Conservation (phyloP, 2,329 filamentous ascomycete genomes). For the Pestalotiopsis sp. region DNA sequence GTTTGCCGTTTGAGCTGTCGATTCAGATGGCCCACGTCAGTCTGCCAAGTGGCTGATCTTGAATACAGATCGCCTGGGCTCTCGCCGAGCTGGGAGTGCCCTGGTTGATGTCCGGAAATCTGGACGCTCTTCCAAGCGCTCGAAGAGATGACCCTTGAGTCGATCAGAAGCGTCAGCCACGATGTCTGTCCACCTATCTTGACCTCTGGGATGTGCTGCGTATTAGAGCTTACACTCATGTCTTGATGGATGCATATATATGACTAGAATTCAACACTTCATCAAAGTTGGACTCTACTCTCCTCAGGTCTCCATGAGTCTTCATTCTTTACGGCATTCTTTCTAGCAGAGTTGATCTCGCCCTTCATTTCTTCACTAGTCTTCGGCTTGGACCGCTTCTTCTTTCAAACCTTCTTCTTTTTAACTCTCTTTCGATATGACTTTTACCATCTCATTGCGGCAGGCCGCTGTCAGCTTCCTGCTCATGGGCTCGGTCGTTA, state of each 20-base stretch:
- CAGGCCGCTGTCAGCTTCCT: slow-evolving; percentile 9
- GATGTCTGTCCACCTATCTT: neutral
- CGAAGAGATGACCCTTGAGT: neutral
- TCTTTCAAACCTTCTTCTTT: too few species aligned
- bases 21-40: neutral
- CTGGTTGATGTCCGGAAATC: too few species aligned
- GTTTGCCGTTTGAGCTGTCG: neutral
- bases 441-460: slow-evolving; percentile 6
- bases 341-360: neutral
- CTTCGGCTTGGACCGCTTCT: neutral
- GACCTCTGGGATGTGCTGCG: neutral
- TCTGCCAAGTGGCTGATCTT: neutral
- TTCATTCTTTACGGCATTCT: neutral
- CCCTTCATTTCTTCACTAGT: neutral
- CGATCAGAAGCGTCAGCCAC: slow-evolving; percentile 4
- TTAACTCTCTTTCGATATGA: neutral
- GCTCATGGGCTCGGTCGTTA: neutral
- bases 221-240: neutral
- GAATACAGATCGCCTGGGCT: neutral
- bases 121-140: neutral
- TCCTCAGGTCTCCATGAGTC: neutral
- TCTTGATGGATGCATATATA: neutral
- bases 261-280: neutral
- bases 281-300: neutral
- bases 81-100: neutral